A percentile compares a stretch with the other conserved stretches of the same genome.
Evolutionary conservation across 148 eudicot genomes (phyloP).

Genomic region (Nepenthes gracilis): DNA sequence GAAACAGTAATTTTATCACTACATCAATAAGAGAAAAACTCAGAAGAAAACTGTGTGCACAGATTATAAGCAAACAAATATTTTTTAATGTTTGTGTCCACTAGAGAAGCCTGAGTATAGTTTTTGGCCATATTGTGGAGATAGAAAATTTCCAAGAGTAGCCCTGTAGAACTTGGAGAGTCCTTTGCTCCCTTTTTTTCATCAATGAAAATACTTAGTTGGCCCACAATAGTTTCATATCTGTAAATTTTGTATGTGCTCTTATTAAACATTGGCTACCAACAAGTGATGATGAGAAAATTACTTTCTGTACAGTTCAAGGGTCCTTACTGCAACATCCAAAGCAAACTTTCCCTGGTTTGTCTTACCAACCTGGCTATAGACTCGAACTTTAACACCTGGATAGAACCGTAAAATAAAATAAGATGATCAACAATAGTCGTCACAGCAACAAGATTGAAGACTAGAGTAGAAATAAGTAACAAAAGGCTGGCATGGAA

Average conservation of each 20-base stretch:
- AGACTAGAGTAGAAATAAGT: not conserved
- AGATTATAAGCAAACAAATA: not conserved
- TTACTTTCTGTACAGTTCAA: conserved; percentile 68
- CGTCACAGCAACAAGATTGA: not conserved
- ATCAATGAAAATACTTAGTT: too few species aligned
- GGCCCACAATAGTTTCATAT: too few species aligned
- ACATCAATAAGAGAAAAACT: not conserved
- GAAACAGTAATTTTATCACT: conserved; percentile 5
- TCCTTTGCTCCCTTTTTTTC: too few species aligned
- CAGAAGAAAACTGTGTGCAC: too few species aligned
- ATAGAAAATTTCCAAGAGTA: too few species aligned
- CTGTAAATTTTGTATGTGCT: too few species aligned
- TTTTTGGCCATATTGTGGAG: too few species aligned
- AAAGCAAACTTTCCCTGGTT: conserved; percentile 87
- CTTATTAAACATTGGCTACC: not conserved
- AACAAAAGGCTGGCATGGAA: conserved; percentile 1
- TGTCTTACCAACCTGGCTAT: conserved; percentile 84
- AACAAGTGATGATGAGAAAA: not conserved
- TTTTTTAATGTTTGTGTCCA: too few species aligned
- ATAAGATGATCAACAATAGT: not conserved
- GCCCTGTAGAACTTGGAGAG: too few species aligned
- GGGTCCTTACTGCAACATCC: conserved; percentile 91
- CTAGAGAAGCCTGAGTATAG: too few species aligned
- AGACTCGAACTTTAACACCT: conserved; percentile 82
- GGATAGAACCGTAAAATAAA: conserved; percentile 6